Evolutionary conservation across 176 grass and related monocot genomes (phyloP), one percentile per base, ranked within the genome.

Genomic region (Echinochloa phyllopogon): DNA sequence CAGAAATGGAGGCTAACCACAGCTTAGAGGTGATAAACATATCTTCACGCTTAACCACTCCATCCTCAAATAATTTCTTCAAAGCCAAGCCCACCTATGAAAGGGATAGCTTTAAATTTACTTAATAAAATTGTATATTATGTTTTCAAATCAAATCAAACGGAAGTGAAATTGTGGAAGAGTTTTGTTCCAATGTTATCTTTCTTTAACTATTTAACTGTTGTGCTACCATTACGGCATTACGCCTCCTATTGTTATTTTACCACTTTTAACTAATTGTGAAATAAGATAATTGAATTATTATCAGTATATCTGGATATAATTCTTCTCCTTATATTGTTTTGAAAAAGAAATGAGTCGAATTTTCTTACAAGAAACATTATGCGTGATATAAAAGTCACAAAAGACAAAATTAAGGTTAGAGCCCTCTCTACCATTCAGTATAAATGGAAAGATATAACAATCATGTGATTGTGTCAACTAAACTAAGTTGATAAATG

Each of bases 21-120:
- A 97, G 79, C 75, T 97, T 97, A 82, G 94, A 94, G 74, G 94
- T 97, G 85, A 97, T 84, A 69, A 93, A 97, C 70, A 97, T 55
- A 24, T 97, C 89, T 65, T 87, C 88, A 78, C 94, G 94, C 79
- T 92, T 88, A 65, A 90, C 79, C 21, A 90, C 44, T 41, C 89
- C 89, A 52, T 97, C 85, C 36, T 85, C 79, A 82, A 97, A 88
- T 18, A 97, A 67, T 83, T 79, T 92, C 75, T 94, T 97, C 39
- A 97, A 75, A 81, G 89, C 89, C 52, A 88, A 72, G 20, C 94
- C 94, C 65, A 94, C 41, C 94, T 97, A 90, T 69, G 6, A 40
- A 62, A 69, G 16, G 0, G 33, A 71, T n/a, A 21, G 4, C 47
- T 59, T 74, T 53, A 17, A 68, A 17, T 76, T 68, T 63, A 62